Percentiles rank a stretch among this genome's conserved stretches.
Evolutionary conservation across 2,329 filamentous ascomycete genomes (phyloP).

Genomic region (Ascochyta viciae-villosae): DNA sequence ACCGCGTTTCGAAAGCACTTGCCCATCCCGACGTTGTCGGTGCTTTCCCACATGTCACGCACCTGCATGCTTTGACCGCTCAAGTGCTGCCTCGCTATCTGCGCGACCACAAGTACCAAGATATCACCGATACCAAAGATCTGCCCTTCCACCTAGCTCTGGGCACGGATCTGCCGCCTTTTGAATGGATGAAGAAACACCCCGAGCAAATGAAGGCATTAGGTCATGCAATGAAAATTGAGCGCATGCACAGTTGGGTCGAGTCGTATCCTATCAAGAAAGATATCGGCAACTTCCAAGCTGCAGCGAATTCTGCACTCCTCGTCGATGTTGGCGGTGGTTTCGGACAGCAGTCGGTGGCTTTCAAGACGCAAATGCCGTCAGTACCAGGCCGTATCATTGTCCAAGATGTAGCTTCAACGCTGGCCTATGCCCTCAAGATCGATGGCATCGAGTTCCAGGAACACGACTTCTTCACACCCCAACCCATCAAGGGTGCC

Average conservation of each 20-base stretch:
- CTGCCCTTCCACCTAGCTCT: slow-evolving; percentile 38
- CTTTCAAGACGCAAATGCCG: slow-evolving; percentile 30
- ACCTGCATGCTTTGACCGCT: slow-evolving; percentile 28
- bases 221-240: slow-evolving; percentile 38
- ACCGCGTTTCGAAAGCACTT: slow-evolving; percentile 36
- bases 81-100: slow-evolving; percentile 43
- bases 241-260: slow-evolving; percentile 29
- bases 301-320: slow-evolving; percentile 24
- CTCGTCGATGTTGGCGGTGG: slow-evolving; percentile 45
- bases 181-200: slow-evolving; percentile 38
- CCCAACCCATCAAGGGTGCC: slow-evolving; percentile 37
- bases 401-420: slow-evolving; percentile 37
- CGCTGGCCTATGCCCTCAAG: slow-evolving; percentile 22
- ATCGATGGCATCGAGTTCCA: slow-evolving; percentile 37
- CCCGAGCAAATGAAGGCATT: slow-evolving; percentile 37
- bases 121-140: slow-evolving; percentile 33
- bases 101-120: slow-evolving; percentile 33
- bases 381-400: slow-evolving; percentile 26
- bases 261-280: slow-evolving; percentile 28
- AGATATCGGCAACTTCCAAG: slow-evolving; percentile 23
- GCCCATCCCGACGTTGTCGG: slow-evolving; percentile 35
- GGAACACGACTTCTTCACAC: slow-evolving; percentile 43
- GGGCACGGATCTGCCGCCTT: slow-evolving; percentile 33
- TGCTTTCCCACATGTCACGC: slow-evolving; percentile 33
- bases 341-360: slow-evolving; percentile 36